These are phyloP conservation scores for Ustilago loliicola DNA, from an alignment of 1,284 basidiomycete genomes.

Conservation along the genomic window DNA sequence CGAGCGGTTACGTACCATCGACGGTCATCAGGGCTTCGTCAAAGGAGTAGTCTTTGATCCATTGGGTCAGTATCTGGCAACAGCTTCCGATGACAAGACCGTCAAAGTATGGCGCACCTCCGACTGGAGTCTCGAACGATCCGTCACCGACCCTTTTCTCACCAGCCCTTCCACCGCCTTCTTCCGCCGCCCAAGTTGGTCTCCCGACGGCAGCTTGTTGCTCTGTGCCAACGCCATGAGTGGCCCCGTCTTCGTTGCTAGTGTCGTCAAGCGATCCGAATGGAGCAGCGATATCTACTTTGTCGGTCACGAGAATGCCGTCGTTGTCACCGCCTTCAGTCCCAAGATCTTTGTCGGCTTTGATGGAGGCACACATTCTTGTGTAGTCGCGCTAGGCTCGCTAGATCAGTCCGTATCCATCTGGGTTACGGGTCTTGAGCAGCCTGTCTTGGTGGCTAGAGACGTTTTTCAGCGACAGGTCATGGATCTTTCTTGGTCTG, in stretches of 20 bases:
- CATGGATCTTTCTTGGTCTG: slow-evolving; percentile 93
- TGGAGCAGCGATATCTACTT: slow-evolving; percentile 75
- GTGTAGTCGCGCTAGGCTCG: slow-evolving; percentile 64
- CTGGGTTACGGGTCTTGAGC: slow-evolving; percentile 76
- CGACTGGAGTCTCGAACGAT: slow-evolving; percentile 88
- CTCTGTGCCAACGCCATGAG: slow-evolving; percentile 97
- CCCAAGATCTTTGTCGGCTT: slow-evolving; percentile 62
- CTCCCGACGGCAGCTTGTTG: slow-evolving; percentile 97
- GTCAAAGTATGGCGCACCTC: slow-evolving; percentile 96
- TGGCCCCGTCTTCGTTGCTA: slow-evolving; percentile 96
- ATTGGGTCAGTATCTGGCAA: slow-evolving; percentile 86
- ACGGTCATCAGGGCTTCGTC: slow-evolving; percentile 93
- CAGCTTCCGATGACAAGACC: slow-evolving; percentile 91
- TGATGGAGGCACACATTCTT: slow-evolving; percentile 46
- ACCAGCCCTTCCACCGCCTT: slow-evolving; percentile 95
- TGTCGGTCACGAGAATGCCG: slow-evolving; percentile 96
- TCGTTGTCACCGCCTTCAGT: slow-evolving; percentile 78
- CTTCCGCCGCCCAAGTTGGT: slow-evolving; percentile 95
- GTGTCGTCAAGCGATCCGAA: slow-evolving; percentile 86
- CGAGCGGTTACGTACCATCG: slow-evolving; percentile 79
- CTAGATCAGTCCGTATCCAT: slow-evolving; percentile 50
- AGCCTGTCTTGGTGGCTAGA: slow-evolving; percentile 90
- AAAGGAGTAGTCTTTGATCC: slow-evolving; percentile 99
- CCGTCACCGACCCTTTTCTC: slow-evolving; percentile 88
- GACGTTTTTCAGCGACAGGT: slow-evolving; percentile 95